Percentiles rank a stretch among this genome's conserved stretches.
These are phyloP conservation scores for Hyphopichia fennica DNA, from an alignment of 1,139 yeast genomes.

Conservation along the genomic window DNA sequence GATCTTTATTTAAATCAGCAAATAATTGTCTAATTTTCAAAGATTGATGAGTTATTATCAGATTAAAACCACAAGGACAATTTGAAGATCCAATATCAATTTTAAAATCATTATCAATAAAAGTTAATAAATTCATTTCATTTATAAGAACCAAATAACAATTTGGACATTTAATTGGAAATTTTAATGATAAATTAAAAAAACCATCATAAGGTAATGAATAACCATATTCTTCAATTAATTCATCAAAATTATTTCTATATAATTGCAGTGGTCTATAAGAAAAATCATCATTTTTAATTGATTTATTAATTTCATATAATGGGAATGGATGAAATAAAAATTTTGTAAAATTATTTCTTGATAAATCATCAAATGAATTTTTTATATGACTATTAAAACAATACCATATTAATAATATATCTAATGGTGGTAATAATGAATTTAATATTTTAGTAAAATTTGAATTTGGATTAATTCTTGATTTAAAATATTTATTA, in stretches of 20 bases:
- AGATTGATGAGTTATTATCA: constrained; percentile 16
- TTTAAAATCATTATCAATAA: constrained; percentile 19
- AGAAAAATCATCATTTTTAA: constrained; percentile 19
- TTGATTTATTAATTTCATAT: constrained; percentile 16
- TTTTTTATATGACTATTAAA: constrained; percentile 18
- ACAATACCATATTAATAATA: constrained; percentile 42
- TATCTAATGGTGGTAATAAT: constrained; percentile 34
- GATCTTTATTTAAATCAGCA: constrained; percentile 15
- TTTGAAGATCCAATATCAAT: neutral
- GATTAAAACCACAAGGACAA: constrained; percentile 8
- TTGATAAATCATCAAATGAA: constrained; percentile 26
- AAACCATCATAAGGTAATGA: constrained; percentile 3
- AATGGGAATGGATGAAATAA: constrained; percentile 29
- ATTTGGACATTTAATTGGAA: constrained; percentile 17
- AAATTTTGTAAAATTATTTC: constrained; percentile 22
- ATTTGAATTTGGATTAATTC: neutral
- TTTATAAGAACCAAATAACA: constrained; percentile 15
- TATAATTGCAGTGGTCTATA: constrained; percentile 14
- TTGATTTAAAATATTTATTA: neutral
- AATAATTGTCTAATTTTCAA: constrained; percentile 22
- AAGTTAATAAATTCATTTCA: constrained; percentile 24
- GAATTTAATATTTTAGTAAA: constrained; percentile 4
- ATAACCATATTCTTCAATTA: constrained; percentile 2
- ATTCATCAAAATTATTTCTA: constrained; percentile 2
- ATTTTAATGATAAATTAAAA: neutral